phyloP scores from a whole-genome alignment of 2,329 filamentous ascomycete genomes.

The Hypoxylon sp. region DNA sequence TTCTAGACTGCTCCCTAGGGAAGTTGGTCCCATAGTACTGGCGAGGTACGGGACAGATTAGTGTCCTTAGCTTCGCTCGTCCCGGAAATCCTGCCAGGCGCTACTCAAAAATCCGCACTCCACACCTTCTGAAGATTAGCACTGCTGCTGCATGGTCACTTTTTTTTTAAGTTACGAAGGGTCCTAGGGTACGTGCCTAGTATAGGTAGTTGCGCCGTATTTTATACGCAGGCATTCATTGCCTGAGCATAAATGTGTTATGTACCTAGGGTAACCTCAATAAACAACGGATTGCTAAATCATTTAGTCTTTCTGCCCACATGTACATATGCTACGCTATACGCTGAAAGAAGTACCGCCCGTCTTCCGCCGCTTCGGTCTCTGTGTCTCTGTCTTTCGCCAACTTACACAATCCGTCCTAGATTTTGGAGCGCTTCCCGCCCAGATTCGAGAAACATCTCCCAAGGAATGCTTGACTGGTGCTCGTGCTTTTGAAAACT shows the following conservation, averaged over 20 bases:
- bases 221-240: not conserved
- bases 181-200: not conserved
- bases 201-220: slow-evolving; percentile 20
- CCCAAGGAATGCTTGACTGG: slow-evolving; percentile 28
- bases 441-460: slow-evolving; percentile 41
- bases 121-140: slow-evolving; percentile 10
- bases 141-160: not conserved
- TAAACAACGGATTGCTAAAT: slow-evolving; percentile 3
- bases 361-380: slow-evolving; percentile 11
- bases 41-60: slow-evolving; percentile 26
- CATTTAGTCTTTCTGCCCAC: not conserved
- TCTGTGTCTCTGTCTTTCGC: slow-evolving; percentile 4
- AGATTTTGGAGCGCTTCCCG: slow-evolving; percentile 5
- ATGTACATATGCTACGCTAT: slow-evolving; percentile 1
- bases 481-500: slow-evolving; percentile 25
- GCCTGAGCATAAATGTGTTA: not conserved
- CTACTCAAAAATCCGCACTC: slow-evolving; percentile 8
- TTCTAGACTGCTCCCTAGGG: slow-evolving; percentile 40
- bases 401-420: slow-evolving; percentile 22
- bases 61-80: slow-evolving; percentile 28
- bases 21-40: slow-evolving; percentile 26
- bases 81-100: slow-evolving; percentile 20
- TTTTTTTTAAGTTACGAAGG: slow-evolving; percentile 26
- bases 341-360: slow-evolving; percentile 2
- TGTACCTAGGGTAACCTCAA: slow-evolving; percentile 6